Evolutionary conservation across 768 basidiomycete genomes (phyloP).

Genomic region (Sarcodon aspratus): DNA sequence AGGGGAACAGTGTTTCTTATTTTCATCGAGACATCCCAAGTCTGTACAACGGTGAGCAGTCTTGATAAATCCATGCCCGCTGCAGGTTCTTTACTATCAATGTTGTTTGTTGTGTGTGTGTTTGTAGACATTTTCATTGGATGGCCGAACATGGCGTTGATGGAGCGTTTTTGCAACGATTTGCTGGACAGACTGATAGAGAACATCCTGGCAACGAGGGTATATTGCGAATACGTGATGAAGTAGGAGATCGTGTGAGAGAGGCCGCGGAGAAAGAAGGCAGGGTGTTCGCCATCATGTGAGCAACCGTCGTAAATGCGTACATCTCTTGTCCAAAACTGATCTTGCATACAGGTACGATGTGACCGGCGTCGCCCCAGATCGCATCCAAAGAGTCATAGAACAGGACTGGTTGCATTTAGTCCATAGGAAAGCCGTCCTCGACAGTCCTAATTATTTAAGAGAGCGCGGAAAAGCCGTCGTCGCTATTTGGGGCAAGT

Average conservation of each 20-base stretch:
- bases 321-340: background rate
- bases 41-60: constrained; percentile 49
- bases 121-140: constrained; percentile 59
- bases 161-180: constrained; percentile 75
- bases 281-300: constrained; percentile 81
- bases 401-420: constrained; percentile 71
- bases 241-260: constrained; percentile 58
- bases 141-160: constrained; percentile 78
- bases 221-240: constrained; percentile 54
- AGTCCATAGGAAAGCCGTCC: constrained; percentile 41
- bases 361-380: constrained; percentile 63
- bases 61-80: background rate
- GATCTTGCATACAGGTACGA: constrained; percentile 53
- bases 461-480: constrained; percentile 61
- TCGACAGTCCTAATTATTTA: constrained; percentile 67
- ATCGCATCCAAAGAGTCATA: constrained; percentile 54
- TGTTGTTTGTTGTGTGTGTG: background rate
- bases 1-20: constrained; percentile 56
- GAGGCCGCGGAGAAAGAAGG: constrained; percentile 76
- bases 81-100: background rate
- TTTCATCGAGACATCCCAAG: constrained; percentile 67
- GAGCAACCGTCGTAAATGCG: constrained; percentile 13
- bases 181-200: constrained; percentile 32
- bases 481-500: constrained; percentile 58
- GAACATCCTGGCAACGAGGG: constrained; percentile 39